Conservation (phyloP, 2,329 filamentous ascomycete species). For the Aspergillus vadensis region DNA sequence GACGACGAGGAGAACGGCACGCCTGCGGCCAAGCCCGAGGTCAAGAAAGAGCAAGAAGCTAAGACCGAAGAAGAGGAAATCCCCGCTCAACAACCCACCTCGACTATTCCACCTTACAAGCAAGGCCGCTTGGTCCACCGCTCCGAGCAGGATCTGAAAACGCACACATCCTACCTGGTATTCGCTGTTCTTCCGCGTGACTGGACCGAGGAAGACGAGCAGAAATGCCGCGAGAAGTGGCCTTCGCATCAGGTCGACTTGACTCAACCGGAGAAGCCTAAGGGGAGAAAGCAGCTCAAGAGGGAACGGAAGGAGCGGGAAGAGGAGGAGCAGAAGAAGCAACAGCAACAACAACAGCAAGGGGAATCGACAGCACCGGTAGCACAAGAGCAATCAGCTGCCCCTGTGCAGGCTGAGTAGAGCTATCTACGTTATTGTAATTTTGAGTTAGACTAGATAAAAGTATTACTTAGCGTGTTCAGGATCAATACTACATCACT, state of each 20-base stretch:
- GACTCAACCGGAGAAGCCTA: constrained; percentile 26
- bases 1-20: constrained; percentile 25
- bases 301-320: constrained; percentile 31
- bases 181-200: constrained; percentile 87
- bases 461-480: background rate
- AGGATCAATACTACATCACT: background rate
- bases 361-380: background rate
- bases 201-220: constrained; percentile 84
- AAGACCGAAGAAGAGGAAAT: constrained; percentile 29
- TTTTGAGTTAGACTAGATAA: background rate
- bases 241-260: constrained; percentile 58
- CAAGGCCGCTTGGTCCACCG: constrained; percentile 78
- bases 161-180: constrained; percentile 94
- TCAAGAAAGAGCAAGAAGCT: constrained; percentile 29
- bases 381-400: constrained; percentile 5
- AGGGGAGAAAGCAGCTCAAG: constrained; percentile 45
- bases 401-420: constrained; percentile 4
- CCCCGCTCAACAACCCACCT: constrained; percentile 9
- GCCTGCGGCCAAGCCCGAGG: constrained; percentile 23
- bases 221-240: constrained; percentile 64
- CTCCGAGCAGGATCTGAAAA: constrained; percentile 86
- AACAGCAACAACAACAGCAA: constrained; percentile 10
- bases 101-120: constrained; percentile 60
- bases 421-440: background rate
- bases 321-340: constrained; percentile 16